phyloP scores from a whole-genome alignment of 2,329 filamentous ascomycete species.

The Fusarium phyllophilum region DNA sequence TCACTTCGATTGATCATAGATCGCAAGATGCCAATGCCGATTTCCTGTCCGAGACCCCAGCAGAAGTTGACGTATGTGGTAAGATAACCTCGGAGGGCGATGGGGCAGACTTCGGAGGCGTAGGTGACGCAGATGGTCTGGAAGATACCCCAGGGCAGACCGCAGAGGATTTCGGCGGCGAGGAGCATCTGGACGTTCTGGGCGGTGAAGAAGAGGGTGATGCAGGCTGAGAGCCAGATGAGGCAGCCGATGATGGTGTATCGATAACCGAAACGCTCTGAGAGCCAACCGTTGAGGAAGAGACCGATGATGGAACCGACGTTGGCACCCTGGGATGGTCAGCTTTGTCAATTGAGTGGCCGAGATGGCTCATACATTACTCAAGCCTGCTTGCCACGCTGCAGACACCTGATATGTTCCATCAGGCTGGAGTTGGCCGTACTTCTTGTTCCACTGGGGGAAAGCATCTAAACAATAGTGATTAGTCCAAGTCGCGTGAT shows the following conservation, averaged over 20 bases:
- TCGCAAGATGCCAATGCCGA: slow-evolving; percentile 78
- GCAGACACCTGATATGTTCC: slow-evolving; percentile 37
- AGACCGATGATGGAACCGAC: slow-evolving; percentile 38
- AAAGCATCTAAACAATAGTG: slow-evolving; percentile 16
- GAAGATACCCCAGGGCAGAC: slow-evolving; percentile 39
- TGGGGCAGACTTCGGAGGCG: slow-evolving; percentile 75
- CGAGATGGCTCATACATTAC: slow-evolving; percentile 17
- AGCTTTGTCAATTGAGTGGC: not conserved
- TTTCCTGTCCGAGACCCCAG: slow-evolving; percentile 78
- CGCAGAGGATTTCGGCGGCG: slow-evolving; percentile 35
- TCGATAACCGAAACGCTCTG: slow-evolving; percentile 34
- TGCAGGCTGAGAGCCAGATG: slow-evolving; percentile 29
- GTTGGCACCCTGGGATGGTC: slow-evolving; percentile 24
- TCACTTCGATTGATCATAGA: slow-evolving; percentile 72
- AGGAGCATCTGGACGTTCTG: slow-evolving; percentile 37
- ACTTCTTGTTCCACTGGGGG: slow-evolving; percentile 38
- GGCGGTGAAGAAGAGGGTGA: slow-evolving; percentile 39
- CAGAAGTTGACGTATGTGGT: slow-evolving; percentile 82
- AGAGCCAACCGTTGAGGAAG: slow-evolving; percentile 35
- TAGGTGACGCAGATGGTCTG: slow-evolving; percentile 40
- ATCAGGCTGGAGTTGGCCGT: slow-evolving; percentile 25
- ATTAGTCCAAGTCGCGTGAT: not conserved
- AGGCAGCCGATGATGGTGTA: slow-evolving; percentile 39
- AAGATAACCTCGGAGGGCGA: slow-evolving; percentile 75
- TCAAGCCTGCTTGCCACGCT: slow-evolving; percentile 36